phyloP scores from a whole-genome alignment of 2,329 filamentous ascomycete species.

The Exophiala calicioides region DNA sequence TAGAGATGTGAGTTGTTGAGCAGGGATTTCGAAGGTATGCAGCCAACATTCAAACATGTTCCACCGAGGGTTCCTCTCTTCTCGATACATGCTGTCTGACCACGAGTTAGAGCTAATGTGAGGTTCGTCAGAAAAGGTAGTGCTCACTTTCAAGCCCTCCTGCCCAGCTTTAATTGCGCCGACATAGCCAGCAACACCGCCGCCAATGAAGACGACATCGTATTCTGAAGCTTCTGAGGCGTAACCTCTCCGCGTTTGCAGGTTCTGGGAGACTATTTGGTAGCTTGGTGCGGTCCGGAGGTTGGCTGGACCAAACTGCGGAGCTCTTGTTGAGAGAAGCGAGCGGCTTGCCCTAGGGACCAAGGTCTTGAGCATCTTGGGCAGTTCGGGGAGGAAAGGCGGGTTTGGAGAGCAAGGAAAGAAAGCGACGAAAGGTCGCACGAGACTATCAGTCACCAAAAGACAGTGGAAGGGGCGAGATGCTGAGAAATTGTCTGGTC shows the following conservation, averaged over 20 bases:
- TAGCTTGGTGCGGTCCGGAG: constrained; percentile 29
- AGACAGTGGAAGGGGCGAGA: constrained; percentile 8
- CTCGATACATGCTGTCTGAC: constrained; percentile 91
- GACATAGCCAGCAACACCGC: constrained; percentile 97
- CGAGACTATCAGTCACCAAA: constrained; percentile 13
- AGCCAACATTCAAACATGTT: constrained; percentile 98
- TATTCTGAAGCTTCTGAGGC: constrained; percentile 70
- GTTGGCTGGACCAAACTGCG: constrained; percentile 30
- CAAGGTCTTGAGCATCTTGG: constrained; percentile 29
- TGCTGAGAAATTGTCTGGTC: constrained; percentile 25
- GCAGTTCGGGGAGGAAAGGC: neutral
- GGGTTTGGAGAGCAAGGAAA: constrained; percentile 6
- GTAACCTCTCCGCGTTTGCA: constrained; percentile 28
- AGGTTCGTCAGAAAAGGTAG: constrained; percentile 1
- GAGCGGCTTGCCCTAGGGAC: constrained; percentile 27
- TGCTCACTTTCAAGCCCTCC: constrained; percentile 84
- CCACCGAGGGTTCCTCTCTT: constrained; percentile 94
- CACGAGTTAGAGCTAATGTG: constrained; percentile 19
- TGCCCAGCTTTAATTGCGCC: constrained; percentile 98
- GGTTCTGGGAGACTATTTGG: constrained; percentile 29
- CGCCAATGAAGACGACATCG: constrained; percentile 95
- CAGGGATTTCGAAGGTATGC: constrained; percentile 98
- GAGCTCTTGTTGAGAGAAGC: constrained; percentile 28
- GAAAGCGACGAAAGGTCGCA: constrained; percentile 24
- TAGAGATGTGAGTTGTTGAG: constrained; percentile 99